Evolutionary conservation across 306 rosid genomes (phyloP).

Genomic region (Canavalia gladiata): DNA sequence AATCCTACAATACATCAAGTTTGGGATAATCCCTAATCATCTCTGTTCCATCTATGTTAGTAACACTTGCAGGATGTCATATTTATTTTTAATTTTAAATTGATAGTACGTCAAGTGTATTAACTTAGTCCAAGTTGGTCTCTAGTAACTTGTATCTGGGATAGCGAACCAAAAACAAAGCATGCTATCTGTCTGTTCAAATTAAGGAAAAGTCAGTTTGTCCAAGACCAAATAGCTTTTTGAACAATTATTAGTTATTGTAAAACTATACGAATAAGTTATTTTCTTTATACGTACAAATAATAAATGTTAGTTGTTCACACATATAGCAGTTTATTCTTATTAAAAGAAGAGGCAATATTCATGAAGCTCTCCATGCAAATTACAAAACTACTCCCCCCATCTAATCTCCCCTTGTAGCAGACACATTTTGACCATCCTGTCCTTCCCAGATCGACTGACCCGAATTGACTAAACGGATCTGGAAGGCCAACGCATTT

Average conservation of each 20-base stretch:
- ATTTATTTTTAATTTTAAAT: not conserved
- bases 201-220: not conserved
- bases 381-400: not conserved
- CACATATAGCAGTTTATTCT: not conserved
- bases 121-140: not conserved
- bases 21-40: not conserved
- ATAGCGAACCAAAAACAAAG: too few relatives aligned
- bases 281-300: too few relatives aligned
- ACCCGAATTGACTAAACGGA: not conserved
- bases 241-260: not conserved
- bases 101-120: not conserved
- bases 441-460: too few relatives aligned
- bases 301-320: too few relatives aligned
- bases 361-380: not conserved
- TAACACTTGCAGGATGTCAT: not conserved
- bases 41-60: too few relatives aligned
- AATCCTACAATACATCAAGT: not conserved
- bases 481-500: slow-evolving; percentile 1
- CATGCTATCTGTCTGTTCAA: not conserved
- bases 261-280: too few relatives aligned
- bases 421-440: too few relatives aligned
- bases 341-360: not conserved
- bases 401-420: too few relatives aligned
- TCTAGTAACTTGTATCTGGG: too few relatives aligned
- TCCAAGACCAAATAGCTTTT: not conserved